Evolutionary conservation across 768 basidiomycete genomes (phyloP).

Genomic region (Pholiota molesta): DNA sequence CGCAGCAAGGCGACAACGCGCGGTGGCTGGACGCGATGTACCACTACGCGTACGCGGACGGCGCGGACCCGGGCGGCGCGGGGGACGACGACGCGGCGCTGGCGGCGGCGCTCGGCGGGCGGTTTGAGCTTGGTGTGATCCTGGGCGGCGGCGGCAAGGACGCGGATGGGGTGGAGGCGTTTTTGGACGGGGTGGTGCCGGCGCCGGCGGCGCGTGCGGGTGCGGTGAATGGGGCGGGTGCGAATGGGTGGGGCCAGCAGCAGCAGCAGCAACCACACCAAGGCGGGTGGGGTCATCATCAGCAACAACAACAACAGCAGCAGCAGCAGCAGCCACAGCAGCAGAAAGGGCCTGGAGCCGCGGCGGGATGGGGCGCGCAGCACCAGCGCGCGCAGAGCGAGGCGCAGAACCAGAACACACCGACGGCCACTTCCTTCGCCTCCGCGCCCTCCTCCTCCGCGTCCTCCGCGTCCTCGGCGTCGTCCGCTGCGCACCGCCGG

Average conservation of each 20-base stretch:
- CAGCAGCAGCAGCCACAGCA: neutral
- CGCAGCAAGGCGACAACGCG: neutral
- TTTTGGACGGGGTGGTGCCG: neutral
- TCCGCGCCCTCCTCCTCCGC: neutral
- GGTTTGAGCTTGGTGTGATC: neutral
- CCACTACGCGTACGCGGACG: neutral
- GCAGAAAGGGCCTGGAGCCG: neutral
- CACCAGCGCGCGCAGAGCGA: neutral
- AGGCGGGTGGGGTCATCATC: neutral
- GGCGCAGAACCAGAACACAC: neutral
- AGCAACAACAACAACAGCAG: neutral
- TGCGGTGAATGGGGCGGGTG: too few relatives aligned
- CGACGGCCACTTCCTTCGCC: neutral
- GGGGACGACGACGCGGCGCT: neutral
- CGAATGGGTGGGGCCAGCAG: neutral
- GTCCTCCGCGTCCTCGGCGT: neutral
- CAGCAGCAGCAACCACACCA: too few relatives aligned
- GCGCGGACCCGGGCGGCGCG: neutral
- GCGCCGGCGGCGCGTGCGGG: neutral
- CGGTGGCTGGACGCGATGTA: constrained; percentile 1
- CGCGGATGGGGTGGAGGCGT: neutral
- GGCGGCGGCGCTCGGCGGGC: neutral
- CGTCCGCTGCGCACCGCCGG: neutral
- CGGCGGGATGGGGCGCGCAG: neutral
- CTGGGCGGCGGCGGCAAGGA: neutral